phyloP scores from a whole-genome alignment of 257 asterid genomes.

The Nicotiana sylvestris region DNA sequence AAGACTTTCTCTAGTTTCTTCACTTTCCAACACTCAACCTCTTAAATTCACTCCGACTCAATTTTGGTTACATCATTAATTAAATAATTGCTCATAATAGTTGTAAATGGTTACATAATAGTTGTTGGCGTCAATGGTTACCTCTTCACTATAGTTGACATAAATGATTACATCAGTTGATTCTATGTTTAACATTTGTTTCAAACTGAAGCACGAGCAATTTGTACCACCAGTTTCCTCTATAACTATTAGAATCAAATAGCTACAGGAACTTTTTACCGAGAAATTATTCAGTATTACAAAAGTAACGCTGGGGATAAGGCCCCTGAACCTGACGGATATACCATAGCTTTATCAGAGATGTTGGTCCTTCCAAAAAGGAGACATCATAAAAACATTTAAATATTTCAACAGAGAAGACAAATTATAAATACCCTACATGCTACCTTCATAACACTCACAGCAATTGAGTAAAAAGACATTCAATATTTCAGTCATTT shows the following conservation, averaged over 20 bases:
- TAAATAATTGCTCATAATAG: neutral
- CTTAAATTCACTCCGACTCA: neutral
- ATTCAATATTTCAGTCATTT: neutral
- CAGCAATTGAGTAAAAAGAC: neutral
- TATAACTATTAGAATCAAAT: neutral
- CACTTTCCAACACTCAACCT: neutral
- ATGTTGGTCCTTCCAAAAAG: neutral
- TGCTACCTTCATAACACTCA: neutral
- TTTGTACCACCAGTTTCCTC: neutral
- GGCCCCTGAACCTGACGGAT: neutral
- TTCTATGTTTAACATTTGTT: neutral
- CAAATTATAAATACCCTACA: neutral
- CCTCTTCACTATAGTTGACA: neutral
- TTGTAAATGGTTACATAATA: neutral
- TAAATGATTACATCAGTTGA: neutral
- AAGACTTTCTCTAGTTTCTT: neutral
- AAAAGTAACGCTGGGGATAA: neutral
- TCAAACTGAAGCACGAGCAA: neutral
- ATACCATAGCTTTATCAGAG: neutral
- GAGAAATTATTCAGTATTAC: neutral
- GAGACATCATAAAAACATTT: neutral
- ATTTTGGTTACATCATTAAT: neutral
- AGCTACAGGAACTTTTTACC: neutral
- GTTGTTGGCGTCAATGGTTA: neutral
- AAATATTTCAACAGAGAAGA: neutral